A percentile compares a stretch with the other conserved stretches of the same genome.
Conservation (phyloP, 257 asterid species). For the Buddleja alternifolia region DNA sequence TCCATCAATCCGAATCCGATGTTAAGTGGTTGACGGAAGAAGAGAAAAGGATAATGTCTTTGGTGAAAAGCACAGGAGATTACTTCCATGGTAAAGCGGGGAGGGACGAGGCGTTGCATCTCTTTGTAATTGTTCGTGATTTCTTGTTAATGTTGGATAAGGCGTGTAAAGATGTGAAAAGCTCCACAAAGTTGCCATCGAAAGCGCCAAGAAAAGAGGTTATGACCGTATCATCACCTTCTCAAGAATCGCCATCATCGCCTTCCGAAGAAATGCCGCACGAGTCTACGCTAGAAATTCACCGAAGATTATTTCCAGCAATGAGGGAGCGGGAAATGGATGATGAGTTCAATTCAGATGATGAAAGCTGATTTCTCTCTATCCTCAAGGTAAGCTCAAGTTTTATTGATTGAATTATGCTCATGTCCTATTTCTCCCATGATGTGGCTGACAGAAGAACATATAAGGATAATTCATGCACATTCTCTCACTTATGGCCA, state of each 20-base stretch:
- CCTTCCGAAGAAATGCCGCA: too few relatives aligned
- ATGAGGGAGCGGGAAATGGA: slow-evolving; percentile 59
- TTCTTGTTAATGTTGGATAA: slow-evolving; percentile 80
- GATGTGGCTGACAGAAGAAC: too few relatives aligned
- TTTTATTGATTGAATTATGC: not conserved
- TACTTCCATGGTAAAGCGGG: slow-evolving; percentile 83
- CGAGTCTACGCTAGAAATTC: too few relatives aligned
- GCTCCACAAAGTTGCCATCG: slow-evolving; percentile 37
- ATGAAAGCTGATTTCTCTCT: slow-evolving; percentile 45
- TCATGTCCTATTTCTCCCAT: too few relatives aligned
- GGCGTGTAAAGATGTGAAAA: slow-evolving; percentile 63
- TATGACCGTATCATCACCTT: slow-evolving; percentile 39
- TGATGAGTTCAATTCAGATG: slow-evolving; percentile 68
- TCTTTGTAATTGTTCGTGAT: slow-evolving; percentile 73
- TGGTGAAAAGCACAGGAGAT: slow-evolving; percentile 83
- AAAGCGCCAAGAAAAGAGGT: slow-evolving; percentile 46
- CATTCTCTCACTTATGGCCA: too few relatives aligned
- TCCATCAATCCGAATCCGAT: slow-evolving; percentile 62
- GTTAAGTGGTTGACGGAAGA: slow-evolving; percentile 51
- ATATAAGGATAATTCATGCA: too few relatives aligned
- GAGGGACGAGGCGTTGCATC: slow-evolving; percentile 66
- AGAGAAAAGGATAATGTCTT: slow-evolving; percentile 65
- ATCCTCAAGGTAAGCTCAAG: slow-evolving; percentile 3
- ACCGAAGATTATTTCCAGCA: slow-evolving; percentile 55
- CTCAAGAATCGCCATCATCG: slow-evolving; percentile 52